Conservation (phyloP, 2,329 filamentous ascomycete genomes). For the Alternaria novae-zelandiae region DNA sequence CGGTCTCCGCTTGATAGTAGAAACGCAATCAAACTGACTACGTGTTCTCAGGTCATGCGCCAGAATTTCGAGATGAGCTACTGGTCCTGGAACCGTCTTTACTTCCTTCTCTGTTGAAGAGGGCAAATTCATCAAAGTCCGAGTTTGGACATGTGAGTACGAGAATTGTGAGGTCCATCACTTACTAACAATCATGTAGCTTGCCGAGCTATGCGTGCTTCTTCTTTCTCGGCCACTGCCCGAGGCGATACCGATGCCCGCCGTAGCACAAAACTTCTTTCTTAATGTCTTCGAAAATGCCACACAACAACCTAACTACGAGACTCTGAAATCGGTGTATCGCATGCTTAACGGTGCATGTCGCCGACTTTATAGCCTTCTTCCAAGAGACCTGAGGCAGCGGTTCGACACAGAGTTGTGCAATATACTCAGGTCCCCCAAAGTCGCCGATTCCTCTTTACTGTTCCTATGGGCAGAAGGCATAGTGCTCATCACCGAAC, state of each 20-base stretch:
- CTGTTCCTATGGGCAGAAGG: constrained; percentile 43
- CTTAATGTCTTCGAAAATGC: constrained; percentile 40
- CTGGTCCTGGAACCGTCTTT: constrained; percentile 39
- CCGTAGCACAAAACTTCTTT: constrained; percentile 44
- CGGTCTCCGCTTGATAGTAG: not conserved
- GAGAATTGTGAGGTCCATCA: not conserved
- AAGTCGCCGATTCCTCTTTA: constrained; percentile 33
- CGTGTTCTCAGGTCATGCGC: constrained; percentile 33
- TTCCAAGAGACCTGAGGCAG: constrained; percentile 28
- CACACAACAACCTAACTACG: constrained; percentile 26
- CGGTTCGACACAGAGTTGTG: constrained; percentile 38
- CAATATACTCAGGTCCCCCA: constrained; percentile 33
- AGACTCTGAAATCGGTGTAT: constrained; percentile 37
- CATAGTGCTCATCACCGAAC: constrained; percentile 37
- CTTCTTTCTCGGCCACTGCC: constrained; percentile 44
- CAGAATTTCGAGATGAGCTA: constrained; percentile 40
- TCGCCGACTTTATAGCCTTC: constrained; percentile 30
- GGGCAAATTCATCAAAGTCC: constrained; percentile 37
- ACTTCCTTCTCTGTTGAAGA: constrained; percentile 42
- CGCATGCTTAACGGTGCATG: constrained; percentile 48
- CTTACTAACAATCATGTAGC: constrained; percentile 23
- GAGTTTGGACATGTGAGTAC: constrained; percentile 41
- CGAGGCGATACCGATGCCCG: constrained; percentile 36
- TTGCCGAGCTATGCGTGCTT: constrained; percentile 37
- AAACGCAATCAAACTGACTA: constrained; percentile 19